phyloP scores from a whole-genome alignment of 495 filamentous ascomycete species.

The Cryomyces minteri region DNA sequence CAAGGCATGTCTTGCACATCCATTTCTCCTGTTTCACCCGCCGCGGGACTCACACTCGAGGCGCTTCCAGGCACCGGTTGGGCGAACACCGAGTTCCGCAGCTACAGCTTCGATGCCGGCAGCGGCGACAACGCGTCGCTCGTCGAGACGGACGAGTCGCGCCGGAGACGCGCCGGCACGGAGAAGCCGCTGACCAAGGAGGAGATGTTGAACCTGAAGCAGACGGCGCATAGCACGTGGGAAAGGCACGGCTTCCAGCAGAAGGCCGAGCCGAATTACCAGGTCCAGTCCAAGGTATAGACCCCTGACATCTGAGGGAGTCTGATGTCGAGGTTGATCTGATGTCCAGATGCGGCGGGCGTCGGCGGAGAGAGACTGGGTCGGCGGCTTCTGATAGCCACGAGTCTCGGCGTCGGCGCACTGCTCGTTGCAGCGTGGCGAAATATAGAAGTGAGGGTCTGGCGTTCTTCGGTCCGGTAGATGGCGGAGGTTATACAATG shows the following conservation, averaged over 20 bases:
- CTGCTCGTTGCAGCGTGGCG: background rate
- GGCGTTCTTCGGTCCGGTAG: too few relatives aligned
- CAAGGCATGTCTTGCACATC: slow-evolving; percentile 25
- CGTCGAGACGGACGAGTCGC: slow-evolving; percentile 42
- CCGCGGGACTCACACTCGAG: background rate
- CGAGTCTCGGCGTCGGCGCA: background rate
- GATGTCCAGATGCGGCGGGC: background rate
- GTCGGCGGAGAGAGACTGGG: background rate
- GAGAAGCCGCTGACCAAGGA: slow-evolving; percentile 26
- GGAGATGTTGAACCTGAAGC: slow-evolving; percentile 23
- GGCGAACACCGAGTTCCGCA: slow-evolving; percentile 67
- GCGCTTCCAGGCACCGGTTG: slow-evolving; percentile 49
- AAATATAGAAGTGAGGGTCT: background rate
- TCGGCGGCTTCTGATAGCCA: background rate
- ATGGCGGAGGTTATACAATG: too few relatives aligned
- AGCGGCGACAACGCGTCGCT: slow-evolving; percentile 40
- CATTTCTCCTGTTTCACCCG: too few relatives aligned
- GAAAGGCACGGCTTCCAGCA: background rate
- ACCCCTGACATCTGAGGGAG: background rate
- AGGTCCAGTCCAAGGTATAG: background rate
- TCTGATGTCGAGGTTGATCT: background rate
- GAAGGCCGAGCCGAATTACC: background rate
- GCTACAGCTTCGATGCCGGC: slow-evolving; percentile 44
- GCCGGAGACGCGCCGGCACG: slow-evolving; percentile 34
- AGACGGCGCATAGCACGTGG: slow-evolving; percentile 1